Conservation (phyloP, 495 filamentous ascomycete species). For the Opeltia flavorubescens region DNA sequence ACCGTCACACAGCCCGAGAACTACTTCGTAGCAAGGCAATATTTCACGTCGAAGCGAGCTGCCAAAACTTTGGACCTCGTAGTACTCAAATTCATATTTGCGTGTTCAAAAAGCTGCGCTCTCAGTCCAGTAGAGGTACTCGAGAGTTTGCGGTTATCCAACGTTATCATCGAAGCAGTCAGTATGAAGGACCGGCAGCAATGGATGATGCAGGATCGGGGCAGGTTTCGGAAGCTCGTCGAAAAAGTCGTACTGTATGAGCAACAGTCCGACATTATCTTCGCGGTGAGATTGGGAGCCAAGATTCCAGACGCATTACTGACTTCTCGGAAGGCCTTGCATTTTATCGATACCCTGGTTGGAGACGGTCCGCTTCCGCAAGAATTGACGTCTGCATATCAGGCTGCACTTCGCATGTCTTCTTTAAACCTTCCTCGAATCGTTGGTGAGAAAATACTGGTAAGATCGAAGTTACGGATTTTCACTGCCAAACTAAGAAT, state of each 20-base stretch:
- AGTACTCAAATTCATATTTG: constrained; percentile 35
- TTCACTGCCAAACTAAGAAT: not conserved
- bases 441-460: not conserved
- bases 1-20: not conserved
- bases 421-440: not conserved
- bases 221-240: constrained; percentile 35
- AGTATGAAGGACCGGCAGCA: constrained; percentile 23
- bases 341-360: constrained; percentile 18
- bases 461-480: not conserved
- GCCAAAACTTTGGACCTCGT: constrained; percentile 42
- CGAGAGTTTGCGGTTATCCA: constrained; percentile 36
- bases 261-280: constrained; percentile 27
- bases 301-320: constrained; percentile 3
- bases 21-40: constrained; percentile 27
- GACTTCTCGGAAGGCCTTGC: constrained; percentile 21
- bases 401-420: not conserved
- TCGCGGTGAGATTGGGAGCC: constrained; percentile 24
- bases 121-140: constrained; percentile 26
- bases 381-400: constrained; percentile 1
- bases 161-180: constrained; percentile 31
- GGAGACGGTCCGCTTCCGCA: not conserved
- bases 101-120: constrained; percentile 31
- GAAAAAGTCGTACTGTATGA: constrained; percentile 32
- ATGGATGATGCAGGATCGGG: constrained; percentile 31
- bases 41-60: constrained; percentile 34